Evolutionary conservation across 441 rosid genomes (phyloP), one percentile per base, ranked within the genome.

Genomic region (Syzygium malaccense): DNA sequence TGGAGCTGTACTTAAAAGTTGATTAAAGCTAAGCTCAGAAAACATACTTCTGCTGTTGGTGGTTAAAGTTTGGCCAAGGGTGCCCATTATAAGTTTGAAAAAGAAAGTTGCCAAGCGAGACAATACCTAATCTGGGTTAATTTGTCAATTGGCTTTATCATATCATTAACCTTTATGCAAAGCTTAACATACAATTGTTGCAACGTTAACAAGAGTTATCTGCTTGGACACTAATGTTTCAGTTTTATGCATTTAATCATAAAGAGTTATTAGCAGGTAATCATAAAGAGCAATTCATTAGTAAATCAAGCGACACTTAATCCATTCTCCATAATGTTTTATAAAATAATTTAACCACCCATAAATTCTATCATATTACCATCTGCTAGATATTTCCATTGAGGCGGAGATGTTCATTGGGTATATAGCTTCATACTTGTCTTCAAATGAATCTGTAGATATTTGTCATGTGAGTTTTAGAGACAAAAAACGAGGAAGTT

Each of bases 1-100:
- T 33, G 49, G 87, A 85, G 87, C 62, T 55, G 87, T 58, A 85
- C 87, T 75, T 75, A 75, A 85, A 85, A 85, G 87, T 85, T 85
- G 30, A 85, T 85, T 30, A 85, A 85, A 85, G 87, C 87, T 32
- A 23, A 55, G n/a, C 66, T 55, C 32, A 58, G n/a, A 32, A 56
- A 85, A 55, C 83, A 41, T 41, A 71, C 80, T 71, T 71, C 80
- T 20, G 51, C 83, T 23, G 83, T 75, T 41, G 53, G 83, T 75
- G 83, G n/a, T 75, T 48, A 75, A 25, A 75, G 51, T 41, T 75
- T 75, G n/a, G 53, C 83, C 51, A 75, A 75, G 83, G 53, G 51
- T 75, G 17, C 83, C 83, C 53, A 75, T 23, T 75, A 75, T 75
- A 75, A 75, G 83, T 23, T 41, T 45, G 26, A 23, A 71, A 64